phyloP scores from a whole-genome alignment of 352 stramenopile genomes.

The Pythium folliculosum region DNA sequence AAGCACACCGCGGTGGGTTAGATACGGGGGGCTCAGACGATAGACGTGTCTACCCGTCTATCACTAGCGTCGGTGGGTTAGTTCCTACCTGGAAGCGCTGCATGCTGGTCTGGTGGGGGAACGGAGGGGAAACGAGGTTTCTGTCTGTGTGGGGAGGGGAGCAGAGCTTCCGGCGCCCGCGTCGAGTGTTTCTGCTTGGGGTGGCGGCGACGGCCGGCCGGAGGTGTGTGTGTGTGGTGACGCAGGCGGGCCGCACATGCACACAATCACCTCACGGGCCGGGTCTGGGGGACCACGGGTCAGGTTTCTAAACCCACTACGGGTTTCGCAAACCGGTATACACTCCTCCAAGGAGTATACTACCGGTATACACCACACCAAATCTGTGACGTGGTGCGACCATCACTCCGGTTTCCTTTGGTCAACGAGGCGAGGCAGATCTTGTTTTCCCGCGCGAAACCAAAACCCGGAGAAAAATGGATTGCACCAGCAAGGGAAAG shows the following conservation, averaged over 20 bases:
- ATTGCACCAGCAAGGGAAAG: not conserved
- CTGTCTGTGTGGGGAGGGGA: constrained; percentile 7
- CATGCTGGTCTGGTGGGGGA: constrained; percentile 32
- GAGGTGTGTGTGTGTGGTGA: constrained; percentile 23
- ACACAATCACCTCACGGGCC: constrained; percentile 15
- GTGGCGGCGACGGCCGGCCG: not conserved
- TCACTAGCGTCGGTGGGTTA: not conserved
- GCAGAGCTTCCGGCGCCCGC: not conserved
- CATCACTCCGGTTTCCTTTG: constrained; percentile 16
- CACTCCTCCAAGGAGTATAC: too few relatives aligned
- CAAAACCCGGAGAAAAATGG: not conserved
- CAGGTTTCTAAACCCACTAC: not conserved
- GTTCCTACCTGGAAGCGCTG: constrained; percentile 61
- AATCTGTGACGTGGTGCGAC: constrained; percentile 15
- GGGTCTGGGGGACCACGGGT: not conserved
- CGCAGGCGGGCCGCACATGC: constrained; percentile 24
- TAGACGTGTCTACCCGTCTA: not conserved
- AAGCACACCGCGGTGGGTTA: too few relatives aligned
- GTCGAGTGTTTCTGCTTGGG: constrained; percentile 27
- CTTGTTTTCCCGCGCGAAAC: not conserved
- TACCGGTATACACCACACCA: not conserved
- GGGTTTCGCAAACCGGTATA: too few relatives aligned
- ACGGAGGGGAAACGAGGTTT: constrained; percentile 19
- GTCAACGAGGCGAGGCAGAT: not conserved
- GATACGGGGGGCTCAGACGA: not conserved